phyloP scores from a whole-genome alignment of 1,139 yeast genomes.

The Hyphopichia fennica region DNA sequence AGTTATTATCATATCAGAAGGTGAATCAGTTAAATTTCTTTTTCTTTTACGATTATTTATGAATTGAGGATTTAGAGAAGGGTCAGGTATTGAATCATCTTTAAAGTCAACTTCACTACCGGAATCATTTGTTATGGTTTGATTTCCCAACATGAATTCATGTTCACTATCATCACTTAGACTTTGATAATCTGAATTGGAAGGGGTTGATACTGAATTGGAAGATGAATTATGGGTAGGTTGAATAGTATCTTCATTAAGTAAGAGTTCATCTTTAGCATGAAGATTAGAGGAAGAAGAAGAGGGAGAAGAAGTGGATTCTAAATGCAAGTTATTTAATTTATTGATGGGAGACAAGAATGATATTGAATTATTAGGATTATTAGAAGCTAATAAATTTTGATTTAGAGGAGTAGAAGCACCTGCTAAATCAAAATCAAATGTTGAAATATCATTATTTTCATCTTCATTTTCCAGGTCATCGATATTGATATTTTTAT shows the following conservation, averaged over 20 bases:
- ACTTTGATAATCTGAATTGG: background rate
- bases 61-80: conserved; percentile 6
- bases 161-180: background rate
- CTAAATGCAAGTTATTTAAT: conserved; percentile 30
- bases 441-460: conserved; percentile 10
- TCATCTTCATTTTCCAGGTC: conserved; percentile 17
- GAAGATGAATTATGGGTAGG: background rate
- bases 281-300: background rate
- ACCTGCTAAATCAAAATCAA: conserved; percentile 25
- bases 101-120: conserved; percentile 9
- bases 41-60: conserved; percentile 8
- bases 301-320: conserved; percentile 2
- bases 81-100: conserved; percentile 1
- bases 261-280: background rate
- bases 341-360: conserved; percentile 40
- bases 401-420: conserved; percentile 38
- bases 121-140: conserved; percentile 15
- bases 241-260: background rate
- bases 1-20: background rate
- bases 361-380: conserved; percentile 19
- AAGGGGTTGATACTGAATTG: background rate
- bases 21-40: background rate
- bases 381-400: conserved; percentile 6
- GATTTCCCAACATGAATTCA: conserved; percentile 12
- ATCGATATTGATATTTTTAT: conserved; percentile 9